These are phyloP conservation scores for Eimeria nieschulzi DNA, from an alignment of 169 alveolate species.

Conservation along the genomic window DNA sequence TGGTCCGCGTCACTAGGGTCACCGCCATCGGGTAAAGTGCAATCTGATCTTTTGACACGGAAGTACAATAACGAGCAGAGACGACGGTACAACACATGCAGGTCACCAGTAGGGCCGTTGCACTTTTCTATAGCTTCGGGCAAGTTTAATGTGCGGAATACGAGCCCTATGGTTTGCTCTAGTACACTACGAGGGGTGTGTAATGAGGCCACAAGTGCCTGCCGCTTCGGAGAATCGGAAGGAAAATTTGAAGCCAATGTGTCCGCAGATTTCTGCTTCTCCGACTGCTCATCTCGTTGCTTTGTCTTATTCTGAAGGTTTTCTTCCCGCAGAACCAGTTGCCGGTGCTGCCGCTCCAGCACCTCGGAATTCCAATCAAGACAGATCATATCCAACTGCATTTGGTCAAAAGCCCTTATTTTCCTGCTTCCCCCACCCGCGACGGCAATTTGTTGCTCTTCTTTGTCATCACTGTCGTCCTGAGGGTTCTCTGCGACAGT, in stretches of 20 bases:
- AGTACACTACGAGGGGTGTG: too few species aligned
- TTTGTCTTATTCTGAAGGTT: too few species aligned
- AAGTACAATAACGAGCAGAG: background rate
- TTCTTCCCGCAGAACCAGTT: background rate
- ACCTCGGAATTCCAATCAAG: constrained; percentile 17
- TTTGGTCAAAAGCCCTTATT: constrained; percentile 7
- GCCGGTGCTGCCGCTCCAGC: constrained; percentile 41
- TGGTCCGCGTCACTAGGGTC: background rate
- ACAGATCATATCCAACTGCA: constrained; percentile 46
- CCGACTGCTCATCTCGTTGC: background rate
- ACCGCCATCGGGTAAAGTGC: background rate
- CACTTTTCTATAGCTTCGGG: background rate
- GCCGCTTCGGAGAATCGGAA: background rate
- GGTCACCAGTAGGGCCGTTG: background rate
- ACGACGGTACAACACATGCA: background rate
- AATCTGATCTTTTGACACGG: background rate
- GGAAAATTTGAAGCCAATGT: background rate
- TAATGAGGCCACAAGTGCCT: background rate
- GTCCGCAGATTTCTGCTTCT: background rate
- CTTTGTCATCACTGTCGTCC: background rate
- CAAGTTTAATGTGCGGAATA: background rate
- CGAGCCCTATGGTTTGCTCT: background rate
- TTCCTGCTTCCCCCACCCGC: background rate
- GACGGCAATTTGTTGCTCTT: background rate
- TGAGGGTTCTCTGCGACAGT: background rate